Base-by-base conservation (phyloP, 2,329 filamentous ascomycete species). In the Grosmannia penicillata region DNA sequence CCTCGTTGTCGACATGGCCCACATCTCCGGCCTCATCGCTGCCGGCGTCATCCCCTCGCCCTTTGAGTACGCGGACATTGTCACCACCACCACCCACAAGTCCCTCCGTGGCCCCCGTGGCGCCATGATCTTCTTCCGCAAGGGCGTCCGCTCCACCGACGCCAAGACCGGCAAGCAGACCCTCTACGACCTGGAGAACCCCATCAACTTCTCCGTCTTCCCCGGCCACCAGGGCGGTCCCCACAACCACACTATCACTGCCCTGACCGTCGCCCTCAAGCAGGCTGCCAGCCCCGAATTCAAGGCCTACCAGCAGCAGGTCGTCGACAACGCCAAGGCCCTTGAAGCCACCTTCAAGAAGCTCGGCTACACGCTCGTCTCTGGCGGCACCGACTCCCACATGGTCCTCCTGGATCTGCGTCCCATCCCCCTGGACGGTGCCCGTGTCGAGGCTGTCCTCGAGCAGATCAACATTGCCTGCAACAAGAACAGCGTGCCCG, bases 61-160 rank as follows among this genome's bases (percentile, higher is more conserved):
- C 32, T 98, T 98, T 68, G 70, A 76, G 47, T 69, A 93, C 60
- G 89, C 91, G 49, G 91, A 98, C 57, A 81, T 98, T 41, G 91
- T 98, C 51, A 98, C 91, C 46, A 98, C 91, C 46, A 98, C 91
- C 45, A 98, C 91, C 33, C 91, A 98, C 78, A 98, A 98, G 75
- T 95, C 87, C 40, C 82, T 98, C 51, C 86, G 91, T 63, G 91
- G 91, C 43, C 91, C 91, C 43, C 85, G 91, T 59, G 91, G 91
- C 55, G 91, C 91, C 58, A 98, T 98, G 91, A 98, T 98, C 67
- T 98, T 98, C 76, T 98, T 87, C 78, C 84, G 91, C 63, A 95
- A 93, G 70, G 91, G 91, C 47, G 79, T 95, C 45, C 82, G 89
- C 55, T 85, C 81, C 54, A 81, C 81, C 39, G 84, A 96, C 57